Evolutionary conservation across 1,284 basidiomycete genomes (phyloP), one percentile per base, ranked within the genome.

Genomic region (Xanthoconium separans): DNA sequence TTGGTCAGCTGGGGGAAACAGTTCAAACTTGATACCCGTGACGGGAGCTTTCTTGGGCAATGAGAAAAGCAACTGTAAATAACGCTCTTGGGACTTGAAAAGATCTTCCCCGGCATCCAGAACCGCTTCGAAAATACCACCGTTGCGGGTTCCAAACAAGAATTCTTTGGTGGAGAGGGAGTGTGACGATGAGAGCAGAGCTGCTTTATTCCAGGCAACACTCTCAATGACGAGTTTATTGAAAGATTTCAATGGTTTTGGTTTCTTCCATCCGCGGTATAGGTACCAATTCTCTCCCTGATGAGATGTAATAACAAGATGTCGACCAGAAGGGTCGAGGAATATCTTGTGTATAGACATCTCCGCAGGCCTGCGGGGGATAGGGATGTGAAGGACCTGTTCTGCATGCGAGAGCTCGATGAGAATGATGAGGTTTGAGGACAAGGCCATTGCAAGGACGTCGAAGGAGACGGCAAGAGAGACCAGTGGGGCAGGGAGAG

Each of bases 241-340:
- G 69, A 95, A 87, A 18, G 84, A 82, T 64, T 93, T 87, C 44
- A 97, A 73, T 36, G 80, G 85, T 48, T 84, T 81, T 1, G 91
- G 87, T 64, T 92, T 91, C 73, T 89, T 89, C 83, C 87, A 88
- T 20, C 81, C 82, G 58, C 84, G 81, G 70, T 80, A 94, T 4
- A 94, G 78, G 70, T 99, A 98, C 85, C 92, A 98, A 58, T 94
- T 95, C 68, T 99, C 95, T 45, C 94, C 95, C 62, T 92, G 86
- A 15, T 78, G 77, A 29, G 93, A 95, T 0, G 92, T 91, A 51
- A 97, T 78, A 45, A 99, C 73, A 44, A 96, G 81, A 72, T 99
- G 97, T 27, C 89, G 79, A 3, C 94, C 95, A 0, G 92, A 91
- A 8, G 96, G 95, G 70, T 98, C 95, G 65, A 91, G 83, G 72